Evolutionary conservation across 2,329 filamentous ascomycete species (phyloP).

Genomic region (Diaporthe humulicola): DNA sequence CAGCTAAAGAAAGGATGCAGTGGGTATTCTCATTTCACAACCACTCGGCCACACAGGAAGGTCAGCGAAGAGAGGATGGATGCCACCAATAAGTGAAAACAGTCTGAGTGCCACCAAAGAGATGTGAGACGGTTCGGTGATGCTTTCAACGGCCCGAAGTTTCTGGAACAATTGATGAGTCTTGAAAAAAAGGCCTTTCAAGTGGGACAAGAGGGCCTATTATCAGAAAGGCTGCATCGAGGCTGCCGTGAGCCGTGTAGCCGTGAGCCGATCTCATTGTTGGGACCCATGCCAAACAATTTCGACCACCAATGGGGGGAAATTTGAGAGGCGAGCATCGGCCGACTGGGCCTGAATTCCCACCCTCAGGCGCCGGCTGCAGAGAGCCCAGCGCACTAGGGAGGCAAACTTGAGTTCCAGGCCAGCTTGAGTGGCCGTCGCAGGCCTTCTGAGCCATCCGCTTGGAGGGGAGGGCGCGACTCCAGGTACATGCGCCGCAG

Average conservation of each 20-base stretch:
- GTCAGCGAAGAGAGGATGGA: constrained; percentile 15
- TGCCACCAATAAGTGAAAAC: constrained; percentile 4
- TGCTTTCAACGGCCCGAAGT: constrained; percentile 25
- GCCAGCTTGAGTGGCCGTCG: constrained; percentile 24
- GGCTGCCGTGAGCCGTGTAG: constrained; percentile 33
- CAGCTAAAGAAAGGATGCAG: constrained; percentile 32
- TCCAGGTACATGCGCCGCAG: constrained; percentile 32
- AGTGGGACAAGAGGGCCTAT: constrained; percentile 34
- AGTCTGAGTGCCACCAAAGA: not conserved
- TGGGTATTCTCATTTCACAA: constrained; percentile 34
- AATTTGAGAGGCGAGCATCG: constrained; percentile 15
- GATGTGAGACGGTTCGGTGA: constrained; percentile 28
- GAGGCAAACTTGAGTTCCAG: constrained; percentile 24
- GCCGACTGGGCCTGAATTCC: constrained; percentile 35
- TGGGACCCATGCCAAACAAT: constrained; percentile 34
- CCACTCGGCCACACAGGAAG: constrained; percentile 13
- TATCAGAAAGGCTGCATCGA: constrained; percentile 32
- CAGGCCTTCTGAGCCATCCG: constrained; percentile 31
- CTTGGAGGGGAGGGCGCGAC: constrained; percentile 35
- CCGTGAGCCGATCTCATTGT: constrained; percentile 32
- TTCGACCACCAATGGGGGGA: constrained; percentile 16
- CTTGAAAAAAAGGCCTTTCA: constrained; percentile 11
- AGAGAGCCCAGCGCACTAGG: constrained; percentile 21
- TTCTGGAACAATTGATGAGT: constrained; percentile 6
- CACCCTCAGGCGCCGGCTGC: constrained; percentile 30